Evolutionary conservation across 768 basidiomycete species (phyloP).

Genomic region (Dendrothele bispora): DNA sequence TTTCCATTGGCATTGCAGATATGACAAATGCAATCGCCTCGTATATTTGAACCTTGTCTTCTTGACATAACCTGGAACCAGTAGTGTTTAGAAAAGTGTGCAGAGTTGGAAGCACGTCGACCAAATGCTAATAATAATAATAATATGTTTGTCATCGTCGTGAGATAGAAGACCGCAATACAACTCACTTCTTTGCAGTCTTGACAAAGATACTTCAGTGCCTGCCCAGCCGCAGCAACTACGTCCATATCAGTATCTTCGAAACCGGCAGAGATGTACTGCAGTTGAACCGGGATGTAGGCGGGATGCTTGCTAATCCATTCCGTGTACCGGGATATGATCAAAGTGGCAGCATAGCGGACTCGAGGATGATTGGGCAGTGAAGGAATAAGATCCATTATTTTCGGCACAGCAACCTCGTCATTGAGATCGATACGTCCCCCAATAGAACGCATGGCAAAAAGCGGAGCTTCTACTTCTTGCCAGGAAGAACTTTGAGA

Average conservation of each 20-base stretch:
- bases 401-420: conserved; percentile 86
- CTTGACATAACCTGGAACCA: conserved; percentile 77
- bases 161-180: neutral
- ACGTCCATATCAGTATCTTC: conserved; percentile 80
- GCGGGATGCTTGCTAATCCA: conserved; percentile 92
- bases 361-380: conserved; percentile 89
- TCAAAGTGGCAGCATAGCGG: conserved; percentile 92
- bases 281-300: conserved; percentile 82
- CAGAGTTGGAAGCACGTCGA: conserved; percentile 88
- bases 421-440: conserved; percentile 86
- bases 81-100: conserved; percentile 84
- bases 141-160: neutral
- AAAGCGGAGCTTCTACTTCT: conserved; percentile 94
- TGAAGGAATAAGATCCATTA: conserved; percentile 91
- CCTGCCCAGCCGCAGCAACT: conserved; percentile 91
- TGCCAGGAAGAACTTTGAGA: conserved; percentile 81
- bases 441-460: conserved; percentile 98
- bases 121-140: conserved; percentile 63
- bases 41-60: conserved; percentile 89
- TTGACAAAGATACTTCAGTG: conserved; percentile 94
- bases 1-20: conserved; percentile 88
- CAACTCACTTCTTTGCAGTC: conserved; percentile 82
- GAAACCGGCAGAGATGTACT: conserved; percentile 92
- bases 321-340: conserved; percentile 94
- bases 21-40: conserved; percentile 97